These are phyloP conservation scores for Fusarium sp. DNA, from an alignment of 2,329 filamentous ascomycete genomes.

Conservation along the genomic window DNA sequence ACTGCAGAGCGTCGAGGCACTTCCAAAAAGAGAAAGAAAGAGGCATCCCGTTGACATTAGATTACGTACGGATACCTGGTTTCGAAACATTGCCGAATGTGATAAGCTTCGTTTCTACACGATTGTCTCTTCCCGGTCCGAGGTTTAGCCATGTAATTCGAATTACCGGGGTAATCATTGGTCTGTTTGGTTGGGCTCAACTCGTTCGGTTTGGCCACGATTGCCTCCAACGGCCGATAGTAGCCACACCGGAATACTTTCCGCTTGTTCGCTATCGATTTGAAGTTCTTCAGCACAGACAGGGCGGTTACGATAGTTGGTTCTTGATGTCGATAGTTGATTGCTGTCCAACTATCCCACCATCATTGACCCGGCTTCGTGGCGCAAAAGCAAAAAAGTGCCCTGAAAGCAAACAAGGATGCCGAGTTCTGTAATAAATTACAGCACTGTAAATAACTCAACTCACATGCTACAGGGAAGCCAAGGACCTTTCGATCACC, in stretches of 20 bases:
- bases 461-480: slow-evolving; percentile 13
- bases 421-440: neutral
- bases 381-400: slow-evolving; percentile 20
- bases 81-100: slow-evolving; percentile 23
- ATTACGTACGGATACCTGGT: slow-evolving; percentile 15
- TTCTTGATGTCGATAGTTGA: neutral
- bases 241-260: slow-evolving; percentile 37
- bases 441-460: slow-evolving; percentile 30
- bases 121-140: slow-evolving; percentile 9
- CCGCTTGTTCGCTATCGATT: slow-evolving; percentile 14
- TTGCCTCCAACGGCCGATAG: slow-evolving; percentile 29
- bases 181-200: neutral
- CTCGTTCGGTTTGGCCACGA: slow-evolving; percentile 3
- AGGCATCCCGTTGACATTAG: slow-evolving; percentile 3
- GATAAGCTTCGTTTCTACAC: slow-evolving; percentile 23
- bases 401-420: slow-evolving; percentile 2
- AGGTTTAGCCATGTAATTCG: slow-evolving; percentile 33
- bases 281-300: slow-evolving; percentile 15
- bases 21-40: neutral
- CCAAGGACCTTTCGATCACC: slow-evolving; percentile 14
- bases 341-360: neutral
- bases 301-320: neutral
- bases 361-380: neutral
- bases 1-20: neutral
- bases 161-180: slow-evolving; percentile 10